A percentile compares a stretch with the other conserved stretches of the same genome.
Conservation (phyloP, 1,284 basidiomycete genomes). For the Moesziomyces sp. region DNA sequence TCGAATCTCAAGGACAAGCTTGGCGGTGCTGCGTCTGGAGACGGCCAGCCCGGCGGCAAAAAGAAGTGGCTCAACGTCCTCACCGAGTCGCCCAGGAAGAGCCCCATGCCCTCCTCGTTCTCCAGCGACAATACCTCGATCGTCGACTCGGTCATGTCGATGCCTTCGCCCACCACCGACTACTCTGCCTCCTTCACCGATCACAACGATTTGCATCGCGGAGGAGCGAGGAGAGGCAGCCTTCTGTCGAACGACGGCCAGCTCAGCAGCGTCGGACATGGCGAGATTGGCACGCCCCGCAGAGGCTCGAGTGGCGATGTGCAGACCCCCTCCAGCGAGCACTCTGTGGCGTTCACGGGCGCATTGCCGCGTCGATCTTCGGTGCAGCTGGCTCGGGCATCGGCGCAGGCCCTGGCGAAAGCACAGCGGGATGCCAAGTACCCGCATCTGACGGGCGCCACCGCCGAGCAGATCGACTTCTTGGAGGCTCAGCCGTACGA, state of each 20-base stretch:
- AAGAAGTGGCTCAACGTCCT: slow-evolving; percentile 41
- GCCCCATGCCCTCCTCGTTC: slow-evolving; percentile 3
- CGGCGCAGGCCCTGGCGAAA: slow-evolving; percentile 22
- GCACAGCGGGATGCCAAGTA: slow-evolving; percentile 39
- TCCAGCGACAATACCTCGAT: slow-evolving; percentile 30
- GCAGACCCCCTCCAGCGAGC: slow-evolving; percentile 10
- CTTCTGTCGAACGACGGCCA: slow-evolving; percentile 15
- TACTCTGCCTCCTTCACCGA: not conserved
- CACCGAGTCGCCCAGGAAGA: slow-evolving; percentile 23
- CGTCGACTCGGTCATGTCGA: slow-evolving; percentile 19
- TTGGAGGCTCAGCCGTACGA: slow-evolving; percentile 69
- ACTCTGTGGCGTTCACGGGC: not conserved
- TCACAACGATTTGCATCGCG: slow-evolving; percentile 7
- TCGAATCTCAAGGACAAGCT: slow-evolving; percentile 43
- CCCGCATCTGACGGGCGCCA: slow-evolving; percentile 39
- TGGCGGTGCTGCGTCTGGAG: slow-evolving; percentile 13
- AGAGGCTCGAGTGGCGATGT: slow-evolving; percentile 8
- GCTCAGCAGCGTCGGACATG: slow-evolving; percentile 14
- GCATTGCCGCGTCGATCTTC: slow-evolving; percentile 28
- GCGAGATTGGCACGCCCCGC: slow-evolving; percentile 9
- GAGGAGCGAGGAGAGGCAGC: slow-evolving; percentile 17
- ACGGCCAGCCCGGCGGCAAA: slow-evolving; percentile 12
- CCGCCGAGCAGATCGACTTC: slow-evolving; percentile 46
- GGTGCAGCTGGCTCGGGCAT: slow-evolving; percentile 13
- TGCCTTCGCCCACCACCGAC: slow-evolving; percentile 15